Evolutionary conservation across 768 basidiomycete genomes (phyloP).

Genomic region (Serendipita vermifera): DNA sequence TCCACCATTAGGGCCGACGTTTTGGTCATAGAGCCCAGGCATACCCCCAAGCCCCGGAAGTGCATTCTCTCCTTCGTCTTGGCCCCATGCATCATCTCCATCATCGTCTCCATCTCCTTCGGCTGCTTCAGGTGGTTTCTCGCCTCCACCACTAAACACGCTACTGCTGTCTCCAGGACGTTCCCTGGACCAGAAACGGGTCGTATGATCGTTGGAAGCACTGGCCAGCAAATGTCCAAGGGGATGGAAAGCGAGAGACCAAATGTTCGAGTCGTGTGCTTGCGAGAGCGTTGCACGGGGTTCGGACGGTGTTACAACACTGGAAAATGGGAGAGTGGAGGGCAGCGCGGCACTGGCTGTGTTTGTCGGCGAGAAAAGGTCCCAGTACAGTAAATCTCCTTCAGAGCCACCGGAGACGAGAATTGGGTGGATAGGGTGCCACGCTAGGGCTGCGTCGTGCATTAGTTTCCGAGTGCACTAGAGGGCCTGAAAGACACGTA

Average conservation of each 20-base stretch:
- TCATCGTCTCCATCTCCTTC: slow-evolving; percentile 28
- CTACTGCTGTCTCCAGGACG: slow-evolving; percentile 70
- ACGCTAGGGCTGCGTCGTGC: slow-evolving; percentile 60
- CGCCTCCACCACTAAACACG: slow-evolving; percentile 68
- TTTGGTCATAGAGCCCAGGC: not conserved
- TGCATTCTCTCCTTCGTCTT: slow-evolving; percentile 62
- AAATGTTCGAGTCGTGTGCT: slow-evolving; percentile 96
- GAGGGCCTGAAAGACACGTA: slow-evolving; percentile 30
- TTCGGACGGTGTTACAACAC: slow-evolving; percentile 31
- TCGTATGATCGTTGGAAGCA: slow-evolving; percentile 97
- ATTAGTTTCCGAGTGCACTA: not conserved
- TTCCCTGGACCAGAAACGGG: slow-evolving; percentile 95
- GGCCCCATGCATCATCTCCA: slow-evolving; percentile 34
- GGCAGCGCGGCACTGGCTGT: slow-evolving; percentile 23
- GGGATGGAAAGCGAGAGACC: slow-evolving; percentile 90
- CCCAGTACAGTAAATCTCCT: slow-evolving; percentile 91
- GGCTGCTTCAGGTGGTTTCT: slow-evolving; percentile 63
- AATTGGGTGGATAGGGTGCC: slow-evolving; percentile 91
- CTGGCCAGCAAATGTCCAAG: slow-evolving; percentile 88
- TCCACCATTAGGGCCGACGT: not conserved
- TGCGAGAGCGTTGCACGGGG: slow-evolving; percentile 82
- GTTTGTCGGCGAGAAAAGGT: slow-evolving; percentile 40
- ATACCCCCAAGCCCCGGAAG: slow-evolving; percentile 52
- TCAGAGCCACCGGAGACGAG: slow-evolving; percentile 91
- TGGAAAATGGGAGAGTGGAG: slow-evolving; percentile 35